Conservation (phyloP, 306 rosid species). For the Adenanthera pavonina region DNA sequence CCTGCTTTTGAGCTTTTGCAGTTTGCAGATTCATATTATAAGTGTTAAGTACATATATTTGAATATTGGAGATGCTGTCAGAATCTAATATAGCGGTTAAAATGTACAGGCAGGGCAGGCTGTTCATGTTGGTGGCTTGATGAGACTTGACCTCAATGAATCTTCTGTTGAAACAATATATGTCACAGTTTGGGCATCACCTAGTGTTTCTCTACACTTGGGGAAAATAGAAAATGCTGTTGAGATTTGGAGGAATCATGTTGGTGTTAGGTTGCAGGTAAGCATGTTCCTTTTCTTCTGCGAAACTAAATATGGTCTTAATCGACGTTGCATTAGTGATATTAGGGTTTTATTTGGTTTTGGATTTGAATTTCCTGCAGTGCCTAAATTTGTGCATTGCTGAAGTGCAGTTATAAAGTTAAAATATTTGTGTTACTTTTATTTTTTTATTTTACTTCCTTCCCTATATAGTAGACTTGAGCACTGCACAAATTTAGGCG, state of each 20-base stretch:
- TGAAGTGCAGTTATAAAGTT: no score
- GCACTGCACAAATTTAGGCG: no score
- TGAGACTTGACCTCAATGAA: slow-evolving; percentile 75
- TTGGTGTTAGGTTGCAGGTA: slow-evolving; percentile 87
- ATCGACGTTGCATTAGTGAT: not conserved
- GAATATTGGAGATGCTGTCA: slow-evolving; percentile 13
- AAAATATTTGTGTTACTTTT: no score
- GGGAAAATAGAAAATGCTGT: slow-evolving; percentile 92
- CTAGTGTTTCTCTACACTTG: slow-evolving; percentile 84
- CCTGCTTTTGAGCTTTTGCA: not conserved
- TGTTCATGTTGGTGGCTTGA: slow-evolving; percentile 79
- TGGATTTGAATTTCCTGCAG: no score
- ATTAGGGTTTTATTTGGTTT: slow-evolving; percentile 18
- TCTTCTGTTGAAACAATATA: slow-evolving; percentile 84
- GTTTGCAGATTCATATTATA: not conserved
- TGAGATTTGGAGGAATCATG: slow-evolving; percentile 83
- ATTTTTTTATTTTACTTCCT: no score
- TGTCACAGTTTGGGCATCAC: slow-evolving; percentile 86
- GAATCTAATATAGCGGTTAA: slow-evolving; percentile 37
- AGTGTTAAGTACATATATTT: not conserved
- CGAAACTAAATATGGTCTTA: slow-evolving; percentile 7
- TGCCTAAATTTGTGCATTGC: no score
- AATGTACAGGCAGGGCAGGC: slow-evolving; percentile 81
- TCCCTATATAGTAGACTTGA: no score
- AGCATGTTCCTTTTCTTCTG: slow-evolving; percentile 26